Conservation (phyloP, 371 early-diverging fungal species). For the Mortierella sp. region DNA sequence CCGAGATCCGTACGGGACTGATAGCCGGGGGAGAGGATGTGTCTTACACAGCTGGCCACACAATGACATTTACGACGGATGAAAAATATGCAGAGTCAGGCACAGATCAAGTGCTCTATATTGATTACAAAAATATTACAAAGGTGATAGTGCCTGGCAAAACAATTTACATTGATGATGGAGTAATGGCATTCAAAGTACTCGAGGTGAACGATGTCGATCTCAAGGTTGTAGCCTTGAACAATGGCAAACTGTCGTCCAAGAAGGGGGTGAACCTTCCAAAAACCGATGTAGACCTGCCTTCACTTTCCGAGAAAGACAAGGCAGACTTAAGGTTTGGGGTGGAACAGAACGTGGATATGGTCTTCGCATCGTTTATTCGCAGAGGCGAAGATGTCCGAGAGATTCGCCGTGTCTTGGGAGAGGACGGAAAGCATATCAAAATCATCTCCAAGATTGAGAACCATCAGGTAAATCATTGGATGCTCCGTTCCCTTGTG, state of each 20-base stretch:
- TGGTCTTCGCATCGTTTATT: slow-evolving; percentile 97
- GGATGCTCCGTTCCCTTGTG: slow-evolving; percentile 11
- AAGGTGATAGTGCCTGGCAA: slow-evolving; percentile 82
- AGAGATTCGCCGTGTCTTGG: slow-evolving; percentile 84
- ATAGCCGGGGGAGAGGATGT: slow-evolving; percentile 75
- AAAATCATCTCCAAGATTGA: slow-evolving; percentile 96
- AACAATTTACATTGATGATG: slow-evolving; percentile 87
- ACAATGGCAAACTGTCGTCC: slow-evolving; percentile 76
- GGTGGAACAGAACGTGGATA: slow-evolving; percentile 92
- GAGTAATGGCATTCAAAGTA: slow-evolving; percentile 84
- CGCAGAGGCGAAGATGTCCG: slow-evolving; percentile 89
- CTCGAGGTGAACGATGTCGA: slow-evolving; percentile 70
- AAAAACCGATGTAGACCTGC: slow-evolving; percentile 83
- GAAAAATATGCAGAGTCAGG: slow-evolving; percentile 71
- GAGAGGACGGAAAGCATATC: slow-evolving; percentile 82
- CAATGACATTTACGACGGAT: slow-evolving; percentile 85
- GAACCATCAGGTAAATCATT: slow-evolving; percentile 80
- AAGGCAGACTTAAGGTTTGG: slow-evolving; percentile 90
- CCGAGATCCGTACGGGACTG: slow-evolving; percentile 87
- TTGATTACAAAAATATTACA: slow-evolving; percentile 90
- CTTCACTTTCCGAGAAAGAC: slow-evolving; percentile 94
- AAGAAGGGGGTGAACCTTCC: slow-evolving; percentile 92
- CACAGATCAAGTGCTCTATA: slow-evolving; percentile 79
- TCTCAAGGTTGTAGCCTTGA: slow-evolving; percentile 77
- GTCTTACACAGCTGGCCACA: slow-evolving; percentile 73